These are phyloP conservation scores for Chytriomyces sp. DNA, from an alignment of 192 early-diverging fungal species.

Conservation along the genomic window DNA sequence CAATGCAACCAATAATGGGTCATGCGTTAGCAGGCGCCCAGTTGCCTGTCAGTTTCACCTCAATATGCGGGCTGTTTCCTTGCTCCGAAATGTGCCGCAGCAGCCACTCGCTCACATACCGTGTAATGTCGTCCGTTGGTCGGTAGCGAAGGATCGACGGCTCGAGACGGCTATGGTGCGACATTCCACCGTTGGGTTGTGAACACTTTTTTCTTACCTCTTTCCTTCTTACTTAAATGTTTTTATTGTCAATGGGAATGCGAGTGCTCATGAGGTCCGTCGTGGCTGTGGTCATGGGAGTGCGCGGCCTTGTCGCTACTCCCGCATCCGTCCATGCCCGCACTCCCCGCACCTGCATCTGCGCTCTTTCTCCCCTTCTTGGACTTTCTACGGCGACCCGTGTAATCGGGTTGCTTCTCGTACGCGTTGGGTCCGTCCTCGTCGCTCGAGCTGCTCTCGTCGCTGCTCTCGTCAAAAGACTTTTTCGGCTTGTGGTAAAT, in stretches of 20 bases:
- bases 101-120: slow-evolving; percentile 23
- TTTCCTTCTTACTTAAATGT: no score
- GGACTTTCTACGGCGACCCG: slow-evolving; percentile 18
- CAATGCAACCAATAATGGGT: no score
- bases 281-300: slow-evolving; percentile 23
- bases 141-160: slow-evolving; percentile 13
- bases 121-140: slow-evolving; percentile 21
- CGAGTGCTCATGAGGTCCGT: neutral
- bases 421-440: slow-evolving; percentile 48
- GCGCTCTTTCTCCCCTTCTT: slow-evolving; percentile 25
- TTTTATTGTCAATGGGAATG: no score
- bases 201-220: no score
- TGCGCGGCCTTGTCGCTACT: no score
- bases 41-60: no score
- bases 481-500: slow-evolving; percentile 66
- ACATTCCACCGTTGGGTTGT: no score
- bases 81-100: slow-evolving; percentile 10
- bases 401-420: slow-evolving; percentile 51
- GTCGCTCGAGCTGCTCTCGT: slow-evolving; percentile 36
- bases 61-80: slow-evolving; percentile 25
- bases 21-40: no score
- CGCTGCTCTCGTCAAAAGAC: slow-evolving; percentile 40
- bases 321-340: neutral
- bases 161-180: slow-evolving; percentile 1
- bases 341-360: neutral